Evolutionary conservation across 257 asterid genomes (phyloP).

Genomic region (Asclepias syriaca): DNA sequence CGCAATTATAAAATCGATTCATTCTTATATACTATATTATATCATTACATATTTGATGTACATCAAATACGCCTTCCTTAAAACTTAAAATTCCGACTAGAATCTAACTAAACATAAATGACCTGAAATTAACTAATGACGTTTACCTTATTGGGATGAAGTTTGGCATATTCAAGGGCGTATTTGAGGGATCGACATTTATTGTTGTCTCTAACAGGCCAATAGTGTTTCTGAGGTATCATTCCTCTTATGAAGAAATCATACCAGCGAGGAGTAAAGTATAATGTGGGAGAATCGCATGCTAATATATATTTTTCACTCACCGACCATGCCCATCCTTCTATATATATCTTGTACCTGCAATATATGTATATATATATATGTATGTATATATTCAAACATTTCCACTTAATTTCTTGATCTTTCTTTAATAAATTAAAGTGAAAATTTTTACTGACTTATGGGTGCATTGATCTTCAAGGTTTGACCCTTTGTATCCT

Average conservation of each 20-base stretch:
- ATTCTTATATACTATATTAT: too few relatives aligned
- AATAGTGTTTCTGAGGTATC: constrained; percentile 69
- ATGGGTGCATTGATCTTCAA: constrained; percentile 32
- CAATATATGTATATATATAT: background rate
- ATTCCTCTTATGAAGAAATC: constrained; percentile 81
- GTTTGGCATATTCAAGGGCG: constrained; percentile 91
- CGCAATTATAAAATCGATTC: too few relatives aligned
- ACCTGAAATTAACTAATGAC: too few relatives aligned
- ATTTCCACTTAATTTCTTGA: background rate
- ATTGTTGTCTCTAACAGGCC: constrained; percentile 65
- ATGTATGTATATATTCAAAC: background rate
- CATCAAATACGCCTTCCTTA: too few relatives aligned
- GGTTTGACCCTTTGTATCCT: constrained; percentile 29
- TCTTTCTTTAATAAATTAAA: background rate
- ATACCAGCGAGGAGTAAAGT: constrained; percentile 55
- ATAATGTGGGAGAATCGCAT: constrained; percentile 70
- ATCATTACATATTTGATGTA: too few relatives aligned
- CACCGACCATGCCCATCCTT: constrained; percentile 90
- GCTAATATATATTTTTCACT: constrained; percentile 86
- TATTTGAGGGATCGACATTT: constrained; percentile 74
- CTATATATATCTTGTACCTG: constrained; percentile 85
- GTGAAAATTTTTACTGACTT: constrained; percentile 8
- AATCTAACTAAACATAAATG: too few relatives aligned
- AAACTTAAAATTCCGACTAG: too few relatives aligned
- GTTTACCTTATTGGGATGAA: constrained; percentile 60